Percentiles rank a stretch among this genome's conserved stretches.
phyloP scores from a whole-genome alignment of 1,139 yeast species.

The Saccharomyces hybrid region DNA sequence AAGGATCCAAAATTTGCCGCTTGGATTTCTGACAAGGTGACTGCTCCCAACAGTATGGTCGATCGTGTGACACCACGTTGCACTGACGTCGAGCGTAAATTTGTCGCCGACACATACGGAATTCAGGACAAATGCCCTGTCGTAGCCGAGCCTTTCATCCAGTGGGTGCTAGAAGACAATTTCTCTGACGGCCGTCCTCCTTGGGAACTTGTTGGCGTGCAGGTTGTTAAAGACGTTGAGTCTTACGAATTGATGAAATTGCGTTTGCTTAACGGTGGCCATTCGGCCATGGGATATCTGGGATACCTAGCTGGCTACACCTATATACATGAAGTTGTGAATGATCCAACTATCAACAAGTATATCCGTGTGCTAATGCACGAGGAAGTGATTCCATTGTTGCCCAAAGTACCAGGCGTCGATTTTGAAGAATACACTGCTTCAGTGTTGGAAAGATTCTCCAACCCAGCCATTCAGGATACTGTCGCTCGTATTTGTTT shows the following conservation, averaged over 20 bases:
- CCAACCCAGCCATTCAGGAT: constrained; percentile 8
- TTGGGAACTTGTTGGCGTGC: constrained; percentile 8
- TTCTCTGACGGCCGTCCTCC: constrained; percentile 8
- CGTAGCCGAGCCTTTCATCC: constrained; percentile 7
- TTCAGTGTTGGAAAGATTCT: constrained; percentile 7
- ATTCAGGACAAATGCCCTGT: constrained; percentile 5
- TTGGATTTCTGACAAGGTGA: constrained; percentile 5
- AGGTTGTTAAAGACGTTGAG: constrained; percentile 6
- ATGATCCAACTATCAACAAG: constrained; percentile 4
- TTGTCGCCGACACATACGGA: background rate
- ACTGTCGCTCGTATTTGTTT: constrained; percentile 8
- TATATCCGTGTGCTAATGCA: background rate
- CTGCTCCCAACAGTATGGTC: constrained; percentile 8
- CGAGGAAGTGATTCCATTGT: background rate
- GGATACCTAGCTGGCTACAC: constrained; percentile 7
- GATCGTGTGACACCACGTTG: constrained; percentile 10
- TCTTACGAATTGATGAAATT: constrained; percentile 3
- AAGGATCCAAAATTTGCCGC: constrained; percentile 5
- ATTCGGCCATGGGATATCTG: constrained; percentile 8
- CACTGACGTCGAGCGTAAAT: constrained; percentile 5
- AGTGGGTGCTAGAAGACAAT: constrained; percentile 8
- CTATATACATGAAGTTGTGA: constrained; percentile 7
- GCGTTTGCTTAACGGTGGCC: constrained; percentile 8
- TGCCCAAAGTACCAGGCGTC: background rate
- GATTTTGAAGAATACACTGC: constrained; percentile 8